A percentile compares a stretch with the other conserved stretches of the same genome.
phyloP scores from a whole-genome alignment of 441 rosid species.

The Erodium trifolium region DNA sequence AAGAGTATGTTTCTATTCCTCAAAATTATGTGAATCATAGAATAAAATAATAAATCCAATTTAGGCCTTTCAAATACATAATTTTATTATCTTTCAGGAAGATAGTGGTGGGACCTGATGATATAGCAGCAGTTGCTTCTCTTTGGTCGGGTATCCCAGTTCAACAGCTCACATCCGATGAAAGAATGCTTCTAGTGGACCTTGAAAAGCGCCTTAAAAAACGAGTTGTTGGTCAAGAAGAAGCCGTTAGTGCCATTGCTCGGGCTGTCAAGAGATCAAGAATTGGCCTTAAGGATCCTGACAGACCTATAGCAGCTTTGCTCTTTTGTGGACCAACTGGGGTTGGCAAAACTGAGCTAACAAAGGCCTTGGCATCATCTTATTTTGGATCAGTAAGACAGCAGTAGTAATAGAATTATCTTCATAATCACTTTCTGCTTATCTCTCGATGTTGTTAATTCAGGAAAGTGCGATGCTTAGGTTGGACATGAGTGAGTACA shows the following conservation, averaged over 20 bases:
- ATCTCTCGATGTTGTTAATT: constrained; percentile 16
- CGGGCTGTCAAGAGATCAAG: constrained; percentile 77
- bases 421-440: neutral
- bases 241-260: constrained; percentile 62
- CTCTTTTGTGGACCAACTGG: constrained; percentile 82
- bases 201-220: constrained; percentile 55
- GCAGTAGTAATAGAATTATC: no score
- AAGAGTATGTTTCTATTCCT: constrained; percentile 48
- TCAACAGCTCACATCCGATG: constrained; percentile 69
- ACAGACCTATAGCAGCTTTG: constrained; percentile 69
- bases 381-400: constrained; percentile 77
- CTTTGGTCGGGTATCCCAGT: constrained; percentile 77
- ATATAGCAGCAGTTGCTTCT: constrained; percentile 66
- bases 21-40: constrained; percentile 6
- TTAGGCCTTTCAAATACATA: constrained; percentile 8
- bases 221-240: constrained; percentile 70
- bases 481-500: constrained; percentile 78
- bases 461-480: constrained; percentile 79
- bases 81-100: constrained; percentile 40
- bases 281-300: constrained; percentile 60
- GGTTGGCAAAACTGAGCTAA: constrained; percentile 65
- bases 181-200: constrained; percentile 49
- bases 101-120: constrained; percentile 63
- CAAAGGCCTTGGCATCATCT: constrained; percentile 59
- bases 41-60: neutral